Evolutionary conservation across 2,329 filamentous ascomycete genomes (phyloP), one percentile per base, ranked within the genome.

Genomic region (Pseudocercospora ulei): DNA sequence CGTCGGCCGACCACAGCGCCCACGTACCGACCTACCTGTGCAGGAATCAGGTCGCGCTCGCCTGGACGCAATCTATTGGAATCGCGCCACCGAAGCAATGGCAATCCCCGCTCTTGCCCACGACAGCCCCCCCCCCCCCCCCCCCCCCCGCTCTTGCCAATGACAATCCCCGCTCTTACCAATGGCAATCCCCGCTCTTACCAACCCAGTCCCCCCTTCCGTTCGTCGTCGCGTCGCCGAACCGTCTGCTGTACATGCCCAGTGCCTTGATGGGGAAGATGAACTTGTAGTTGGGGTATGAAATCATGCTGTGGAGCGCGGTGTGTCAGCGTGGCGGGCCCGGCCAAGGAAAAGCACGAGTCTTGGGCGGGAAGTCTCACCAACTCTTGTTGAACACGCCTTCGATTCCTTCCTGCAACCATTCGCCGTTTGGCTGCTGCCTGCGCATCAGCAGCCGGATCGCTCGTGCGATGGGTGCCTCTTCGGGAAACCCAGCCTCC

Each of bases 351-450:
- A 14, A 33, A 39, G 24, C 18, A 37, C 4, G n/a, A 37, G 13
- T 28, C 28, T 38, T 31, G 38, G 38, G 24, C 14, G 20, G 38
- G 23, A 28, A 44, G 18, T 33, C 73, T 65, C 61, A 79, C 76
- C 88, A 96, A 56, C 80, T 90, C 69, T 95, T 94, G 65, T 98
- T 98, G 65, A 98, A 98, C 7, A 98, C 90, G 2, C 90, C 90
- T 62, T 98, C 90, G 53, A 98, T 96, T 1, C 82, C 80, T 62
- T 96, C 90, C 59, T 95, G 87, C 50, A 82, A 60, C 90, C 90
- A 98, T 65, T 95, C 87, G 20, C 90, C 90, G 56, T 94, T 94
- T 2, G 69, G 59, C 61, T 85, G 79, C 66, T 98, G 90, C 33
- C 88, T 74, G 18, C 72, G 65, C 78, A 95, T 88, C 47, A 98